Base-by-base conservation (phyloP, 371 early-diverging fungal species). In the Circinella umbellata region DNA sequence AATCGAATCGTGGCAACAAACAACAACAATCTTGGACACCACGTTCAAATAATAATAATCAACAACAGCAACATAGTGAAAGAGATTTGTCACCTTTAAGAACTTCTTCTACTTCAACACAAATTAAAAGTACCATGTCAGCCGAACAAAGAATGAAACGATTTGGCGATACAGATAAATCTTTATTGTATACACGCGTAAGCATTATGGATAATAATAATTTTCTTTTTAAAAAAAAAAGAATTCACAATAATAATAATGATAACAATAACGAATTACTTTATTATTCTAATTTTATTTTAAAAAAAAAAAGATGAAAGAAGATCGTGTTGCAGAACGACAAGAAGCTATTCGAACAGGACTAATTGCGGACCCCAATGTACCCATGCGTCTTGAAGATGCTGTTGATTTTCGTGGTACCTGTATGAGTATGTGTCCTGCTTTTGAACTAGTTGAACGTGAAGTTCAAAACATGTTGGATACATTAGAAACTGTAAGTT, bases 361-460 rank as follows among this genome's bases (percentile, higher is more conserved):
- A 8, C 61, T 78, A 0, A 91, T 95, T 70, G 83, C 86, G 4
- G 92, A 92, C 67, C 90, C 93, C 0, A 66, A 86, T 42, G 76
- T 77, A 1, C 84, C 81, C 1, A 80, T 78, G 47, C 72, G 80
- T 1, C 76, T 94, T 15, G 85, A 87, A 64, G 88, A 92, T 35
- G 93, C 94, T 4, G 86, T 90, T 51, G 76, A 85, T 35, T 88
- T 96, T 60, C 76, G 89, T 17, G 96, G 95, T 6, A 93, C 94
- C 4, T 96, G 97, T 68, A 71, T 73, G 73, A 89, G 89, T 10
- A 96, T 94, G 94, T 96, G 98, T 73, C 96, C 98, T 0, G 92
- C 89, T 67, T 96, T 89, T 73, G 98, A 97, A 77, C 84, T 91
- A n/a, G 85, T 93, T 39, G 95, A 96, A 71, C 85, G 98, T 42